Conservation (phyloP, 768 basidiomycete genomes). For the Boletales sp. region DNA sequence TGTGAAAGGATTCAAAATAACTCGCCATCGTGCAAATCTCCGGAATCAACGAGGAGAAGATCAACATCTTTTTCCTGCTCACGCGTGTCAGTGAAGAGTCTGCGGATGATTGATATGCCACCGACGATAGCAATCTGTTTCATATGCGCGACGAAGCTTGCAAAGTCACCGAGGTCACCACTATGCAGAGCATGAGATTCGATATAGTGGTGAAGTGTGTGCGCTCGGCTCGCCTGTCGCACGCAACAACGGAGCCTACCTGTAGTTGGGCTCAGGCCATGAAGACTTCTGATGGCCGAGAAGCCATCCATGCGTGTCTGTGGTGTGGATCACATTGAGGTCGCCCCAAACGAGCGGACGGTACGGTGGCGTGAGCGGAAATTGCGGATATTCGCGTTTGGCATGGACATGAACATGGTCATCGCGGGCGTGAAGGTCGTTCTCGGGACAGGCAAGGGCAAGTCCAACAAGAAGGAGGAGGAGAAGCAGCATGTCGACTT, state of each 20-base stretch:
- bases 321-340: slow-evolving; percentile 83
- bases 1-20: not conserved
- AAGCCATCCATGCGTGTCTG: slow-evolving; percentile 81
- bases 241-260: slow-evolving; percentile 29
- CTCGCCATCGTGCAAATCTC: slow-evolving; percentile 70
- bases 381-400: slow-evolving; percentile 39
- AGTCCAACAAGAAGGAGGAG: slow-evolving; percentile 16
- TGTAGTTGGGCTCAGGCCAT: slow-evolving; percentile 76
- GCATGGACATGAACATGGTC: slow-evolving; percentile 31
- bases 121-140: slow-evolving; percentile 64
- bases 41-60: slow-evolving; percentile 77
- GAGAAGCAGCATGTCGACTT: slow-evolving; percentile 11
- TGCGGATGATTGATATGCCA: not conserved
- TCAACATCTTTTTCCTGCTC: slow-evolving; percentile 67
- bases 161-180: slow-evolving; percentile 76
- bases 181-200: slow-evolving; percentile 18
- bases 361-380: slow-evolving; percentile 52
- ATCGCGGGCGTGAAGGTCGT: slow-evolving; percentile 18
- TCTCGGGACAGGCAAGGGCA: slow-evolving; percentile 19
- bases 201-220: not conserved
- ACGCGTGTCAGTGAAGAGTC: not conserved
- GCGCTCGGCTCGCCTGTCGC: not conserved
- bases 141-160: slow-evolving; percentile 84
- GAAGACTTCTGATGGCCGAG: slow-evolving; percentile 77
- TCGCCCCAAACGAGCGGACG: slow-evolving; percentile 82